Conservation (phyloP, 306 rosid species). For the Delonix regia region DNA sequence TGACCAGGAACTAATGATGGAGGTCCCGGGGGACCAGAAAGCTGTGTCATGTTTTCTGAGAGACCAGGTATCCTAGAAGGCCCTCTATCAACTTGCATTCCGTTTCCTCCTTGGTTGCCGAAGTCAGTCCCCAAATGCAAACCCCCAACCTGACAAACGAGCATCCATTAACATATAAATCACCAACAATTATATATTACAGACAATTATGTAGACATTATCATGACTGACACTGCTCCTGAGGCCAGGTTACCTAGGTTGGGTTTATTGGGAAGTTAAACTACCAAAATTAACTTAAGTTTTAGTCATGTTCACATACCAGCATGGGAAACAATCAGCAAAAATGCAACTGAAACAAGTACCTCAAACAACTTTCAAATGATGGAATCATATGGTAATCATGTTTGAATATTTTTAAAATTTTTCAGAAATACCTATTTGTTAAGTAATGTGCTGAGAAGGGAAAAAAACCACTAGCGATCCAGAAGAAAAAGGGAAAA, state of each 20-base stretch:
- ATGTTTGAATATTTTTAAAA: background rate
- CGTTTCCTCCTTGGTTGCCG: conserved; percentile 54
- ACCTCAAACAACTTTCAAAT: conserved; percentile 1
- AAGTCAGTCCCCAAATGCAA: conserved; percentile 39
- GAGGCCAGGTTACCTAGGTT: background rate
- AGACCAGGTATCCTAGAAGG: conserved; percentile 63
- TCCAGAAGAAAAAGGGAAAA: background rate
- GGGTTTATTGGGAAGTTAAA: conserved; percentile 1
- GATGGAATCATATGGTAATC: background rate
- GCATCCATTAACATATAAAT: background rate
- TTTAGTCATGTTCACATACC: conserved; percentile 3
- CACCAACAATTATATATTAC: background rate
- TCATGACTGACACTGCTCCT: background rate
- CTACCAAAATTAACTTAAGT: conserved; percentile 22
- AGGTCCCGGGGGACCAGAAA: conserved; percentile 60
- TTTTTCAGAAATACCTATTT: background rate
- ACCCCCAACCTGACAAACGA: conserved; percentile 41
- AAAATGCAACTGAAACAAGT: conserved; percentile 3
- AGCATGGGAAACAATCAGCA: background rate
- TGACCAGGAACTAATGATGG: conserved; percentile 52
- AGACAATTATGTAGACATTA: background rate
- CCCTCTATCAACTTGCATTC: conserved; percentile 64
- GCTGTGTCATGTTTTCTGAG: conserved; percentile 64
- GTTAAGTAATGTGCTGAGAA: conserved; percentile 1
- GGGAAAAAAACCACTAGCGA: background rate